Conservation (phyloP, 2,329 filamentous ascomycete genomes). For the Metarhizium humberi region DNA sequence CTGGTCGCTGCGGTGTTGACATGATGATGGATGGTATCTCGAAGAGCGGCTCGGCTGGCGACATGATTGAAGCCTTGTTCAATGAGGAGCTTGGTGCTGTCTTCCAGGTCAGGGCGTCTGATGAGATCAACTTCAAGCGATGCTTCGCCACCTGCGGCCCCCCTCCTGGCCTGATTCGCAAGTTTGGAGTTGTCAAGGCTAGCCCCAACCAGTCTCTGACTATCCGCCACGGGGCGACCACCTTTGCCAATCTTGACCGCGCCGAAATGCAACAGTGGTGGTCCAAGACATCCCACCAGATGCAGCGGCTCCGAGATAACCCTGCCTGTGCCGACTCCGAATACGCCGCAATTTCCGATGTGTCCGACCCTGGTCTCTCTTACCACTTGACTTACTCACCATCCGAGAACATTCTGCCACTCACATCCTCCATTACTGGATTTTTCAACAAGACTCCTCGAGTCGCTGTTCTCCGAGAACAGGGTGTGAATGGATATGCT, state of each 20-base stretch:
- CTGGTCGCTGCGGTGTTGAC: conserved; percentile 80
- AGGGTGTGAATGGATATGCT: conserved; percentile 91
- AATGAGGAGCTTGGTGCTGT: conserved; percentile 94
- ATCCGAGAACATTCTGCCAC: conserved; percentile 63
- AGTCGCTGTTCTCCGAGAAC: conserved; percentile 89
- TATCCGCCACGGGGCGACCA: conserved; percentile 60
- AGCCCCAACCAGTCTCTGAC: conserved; percentile 64
- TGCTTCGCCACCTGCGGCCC: conserved; percentile 89
- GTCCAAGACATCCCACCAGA: conserved; percentile 79
- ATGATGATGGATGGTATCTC: conserved; percentile 70
- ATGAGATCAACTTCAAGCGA: conserved; percentile 77
- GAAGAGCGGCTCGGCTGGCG: conserved; percentile 50
- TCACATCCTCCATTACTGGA: conserved; percentile 34
- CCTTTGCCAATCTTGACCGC: conserved; percentile 61
- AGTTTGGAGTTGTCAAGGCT: conserved; percentile 68
- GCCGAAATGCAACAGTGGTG: conserved; percentile 76
- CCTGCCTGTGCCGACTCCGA: conserved; percentile 78
- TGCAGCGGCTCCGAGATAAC: conserved; percentile 88
- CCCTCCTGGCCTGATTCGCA: conserved; percentile 70
- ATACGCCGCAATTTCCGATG: conserved; percentile 64
- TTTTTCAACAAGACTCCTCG: conserved; percentile 53
- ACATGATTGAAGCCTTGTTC: conserved; percentile 73
- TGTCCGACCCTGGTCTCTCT: conserved; percentile 70
- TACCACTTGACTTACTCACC: conserved; percentile 79
- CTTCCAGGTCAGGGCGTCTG: conserved; percentile 82